A percentile compares a stretch with the other conserved stretches of the same genome.
phyloP scores from a whole-genome alignment of 2,329 filamentous ascomycete species.

The Diaporthe velutina region DNA sequence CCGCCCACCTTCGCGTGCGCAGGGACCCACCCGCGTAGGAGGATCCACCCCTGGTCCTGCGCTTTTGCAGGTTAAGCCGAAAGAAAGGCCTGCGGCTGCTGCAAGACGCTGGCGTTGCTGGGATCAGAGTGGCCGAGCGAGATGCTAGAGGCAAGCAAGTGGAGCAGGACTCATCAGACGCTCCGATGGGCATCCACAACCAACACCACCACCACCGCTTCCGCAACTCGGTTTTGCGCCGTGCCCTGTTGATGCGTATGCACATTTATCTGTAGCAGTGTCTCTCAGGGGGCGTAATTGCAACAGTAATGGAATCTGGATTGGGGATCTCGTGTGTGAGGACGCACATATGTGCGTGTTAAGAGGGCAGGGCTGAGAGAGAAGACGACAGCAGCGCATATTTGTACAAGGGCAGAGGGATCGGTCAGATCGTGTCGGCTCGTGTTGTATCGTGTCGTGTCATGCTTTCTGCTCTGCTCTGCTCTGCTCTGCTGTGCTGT shows the following conservation, averaged over 20 bases:
- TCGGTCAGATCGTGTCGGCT: not conserved
- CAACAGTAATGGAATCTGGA: slow-evolving; percentile 26
- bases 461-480: slow-evolving; percentile 11
- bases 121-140: slow-evolving; percentile 36
- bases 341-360: not conserved
- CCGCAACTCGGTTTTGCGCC: slow-evolving; percentile 37
- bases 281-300: slow-evolving; percentile 24
- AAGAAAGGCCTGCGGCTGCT: slow-evolving; percentile 38
- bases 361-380: not conserved
- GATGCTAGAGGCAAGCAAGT: slow-evolving; percentile 38
- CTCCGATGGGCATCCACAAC: slow-evolving; percentile 33
- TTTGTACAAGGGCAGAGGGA: slow-evolving; percentile 17
- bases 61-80: slow-evolving; percentile 38
- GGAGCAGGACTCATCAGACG: slow-evolving; percentile 36
- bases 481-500: slow-evolving; percentile 16
- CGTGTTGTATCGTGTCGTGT: slow-evolving; percentile 17
- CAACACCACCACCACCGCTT: slow-evolving; percentile 30
- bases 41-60: slow-evolving; percentile 36
- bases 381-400: not conserved
- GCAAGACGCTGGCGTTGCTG: slow-evolving; percentile 35
- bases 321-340: not conserved
- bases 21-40: slow-evolving; percentile 34
- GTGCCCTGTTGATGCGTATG: slow-evolving; percentile 25
- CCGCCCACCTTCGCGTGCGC: slow-evolving; percentile 39
- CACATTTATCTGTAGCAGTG: slow-evolving; percentile 6